Evolutionary conservation across 2,329 filamentous ascomycete species (phyloP).

Genomic region (Epichloe glyceriae): DNA sequence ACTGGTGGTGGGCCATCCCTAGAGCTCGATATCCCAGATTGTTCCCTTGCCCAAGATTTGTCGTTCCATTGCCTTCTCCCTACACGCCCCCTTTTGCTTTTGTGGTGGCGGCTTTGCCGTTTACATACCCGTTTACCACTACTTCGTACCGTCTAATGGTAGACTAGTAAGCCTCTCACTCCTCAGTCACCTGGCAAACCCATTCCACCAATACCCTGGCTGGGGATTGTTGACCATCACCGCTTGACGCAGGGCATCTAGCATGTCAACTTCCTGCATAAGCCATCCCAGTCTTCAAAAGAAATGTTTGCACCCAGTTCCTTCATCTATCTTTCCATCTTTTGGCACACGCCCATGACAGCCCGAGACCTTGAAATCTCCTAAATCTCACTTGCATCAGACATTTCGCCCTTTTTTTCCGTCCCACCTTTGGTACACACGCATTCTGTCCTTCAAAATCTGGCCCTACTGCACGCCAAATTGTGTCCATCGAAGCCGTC

Average conservation of each 20-base stretch:
- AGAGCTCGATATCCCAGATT: conserved; percentile 1
- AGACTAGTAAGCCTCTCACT: conserved; percentile 1
- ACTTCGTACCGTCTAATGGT: background rate
- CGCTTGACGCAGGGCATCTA: conserved; percentile 5
- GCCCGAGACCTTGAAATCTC: conserved; percentile 18
- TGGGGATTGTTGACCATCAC: conserved; percentile 2
- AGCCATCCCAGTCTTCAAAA: conserved; percentile 18
- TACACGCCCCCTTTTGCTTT: conserved; percentile 4
- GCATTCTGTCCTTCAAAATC: conserved; percentile 6
- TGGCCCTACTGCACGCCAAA: conserved; percentile 9
- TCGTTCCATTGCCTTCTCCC: background rate
- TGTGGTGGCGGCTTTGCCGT: conserved; percentile 3
- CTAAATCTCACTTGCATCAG: conserved; percentile 14
- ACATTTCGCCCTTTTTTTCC: conserved; percentile 9
- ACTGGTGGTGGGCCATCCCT: background rate
- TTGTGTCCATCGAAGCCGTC: conserved; percentile 10
- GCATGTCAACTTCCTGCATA: conserved; percentile 16
- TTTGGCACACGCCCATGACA: conserved; percentile 11
- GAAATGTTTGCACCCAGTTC: conserved; percentile 19
- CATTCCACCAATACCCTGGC: conserved; percentile 1
- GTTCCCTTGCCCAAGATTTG: conserved; percentile 1
- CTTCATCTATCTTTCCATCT: conserved; percentile 14
- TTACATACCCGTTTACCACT: conserved; percentile 1
- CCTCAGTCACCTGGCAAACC: background rate
- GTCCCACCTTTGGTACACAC: conserved; percentile 1